Base-by-base conservation (phyloP, 177 flowering plant genomes). In the Vitis hybrid region DNA sequence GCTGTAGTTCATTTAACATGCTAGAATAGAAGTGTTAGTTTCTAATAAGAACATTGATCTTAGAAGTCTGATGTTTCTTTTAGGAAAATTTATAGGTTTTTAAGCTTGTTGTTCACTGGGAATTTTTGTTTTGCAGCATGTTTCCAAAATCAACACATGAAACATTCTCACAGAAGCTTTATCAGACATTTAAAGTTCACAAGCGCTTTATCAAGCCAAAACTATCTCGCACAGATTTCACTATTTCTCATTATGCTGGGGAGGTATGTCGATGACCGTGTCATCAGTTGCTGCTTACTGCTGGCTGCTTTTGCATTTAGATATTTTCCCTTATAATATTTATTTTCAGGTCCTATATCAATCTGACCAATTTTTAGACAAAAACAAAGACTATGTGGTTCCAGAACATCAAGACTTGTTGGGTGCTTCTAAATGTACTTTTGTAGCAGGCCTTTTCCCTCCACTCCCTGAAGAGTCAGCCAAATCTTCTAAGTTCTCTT, bases 381-480 rank as follows among this genome's bases (percentile, higher is more conserved):
- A 90, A 71, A 90, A 90, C 78, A 90, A 90, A 78, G 92, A 90
- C 59, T 90, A 90, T 72, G 88, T 86, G 50, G 90, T 90, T 58
- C 83, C 90, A 22, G 92, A 90, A 67, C 84, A 90, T 72, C 94
- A 88, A 74, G 90, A 85, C 51, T 69, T 90, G 72, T 78, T 90
- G 78, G 29, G 77, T 72, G 76, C 85, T 76, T 90, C 92, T 65
- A 82, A 81, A 53, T 88, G 94, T 67, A 48, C 87, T 39, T 88
- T 90, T 78, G 94, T 90, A 31, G 85, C 83, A 14, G 88, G 86
- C 50, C 87, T 90, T 73, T 90, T 90, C 74, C 89, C 90, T 65
- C 85, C 84, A 57, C 80, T 86, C 59, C 79, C 83, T 12, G 92
- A 82, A 71, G 92, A 90, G 69, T 62, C 86, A 39, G 13, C 85